A percentile compares a stretch with the other conserved stretches of the same genome.
phyloP scores from a whole-genome alignment of 305 asterid species.

The Ruellia speciosa region DNA sequence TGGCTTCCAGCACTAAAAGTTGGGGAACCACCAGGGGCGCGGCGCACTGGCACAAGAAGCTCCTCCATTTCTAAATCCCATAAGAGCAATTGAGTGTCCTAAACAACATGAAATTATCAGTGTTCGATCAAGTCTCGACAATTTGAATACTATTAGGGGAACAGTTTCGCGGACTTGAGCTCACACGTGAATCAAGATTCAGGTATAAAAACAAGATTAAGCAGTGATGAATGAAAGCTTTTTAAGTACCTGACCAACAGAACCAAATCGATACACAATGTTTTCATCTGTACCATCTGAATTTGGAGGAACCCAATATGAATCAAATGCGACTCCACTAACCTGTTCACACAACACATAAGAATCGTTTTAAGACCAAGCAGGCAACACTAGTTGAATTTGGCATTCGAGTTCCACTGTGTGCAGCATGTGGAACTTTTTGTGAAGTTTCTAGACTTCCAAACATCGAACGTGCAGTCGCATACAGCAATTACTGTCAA shows the following conservation, averaged over 20 bases:
- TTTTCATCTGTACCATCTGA: slow-evolving; percentile 75
- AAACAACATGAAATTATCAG: slow-evolving; percentile 13
- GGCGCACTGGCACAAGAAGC: slow-evolving; percentile 94
- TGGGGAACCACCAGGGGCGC: slow-evolving; percentile 91
- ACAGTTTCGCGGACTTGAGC: background rate
- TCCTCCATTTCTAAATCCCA: slow-evolving; percentile 99
- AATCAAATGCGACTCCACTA: slow-evolving; percentile 93
- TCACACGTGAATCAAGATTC: background rate
- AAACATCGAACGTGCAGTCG: no score
- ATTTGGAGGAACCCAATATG: slow-evolving; percentile 87
- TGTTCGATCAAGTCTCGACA: no score
- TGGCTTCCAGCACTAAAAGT: slow-evolving; percentile 85
- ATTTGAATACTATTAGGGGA: no score
- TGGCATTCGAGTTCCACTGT: no score
- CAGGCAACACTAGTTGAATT: no score
- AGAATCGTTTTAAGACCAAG: no score
- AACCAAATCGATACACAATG: slow-evolving; percentile 86
- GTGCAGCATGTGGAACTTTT: no score
- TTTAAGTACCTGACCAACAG: slow-evolving; percentile 88
- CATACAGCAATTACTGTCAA: no score
- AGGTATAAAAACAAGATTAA: background rate
- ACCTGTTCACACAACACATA: slow-evolving; percentile 40
- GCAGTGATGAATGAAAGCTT: slow-evolving; percentile 5
- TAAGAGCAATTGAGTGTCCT: slow-evolving; percentile 88
- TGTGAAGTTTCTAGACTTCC: no score